These are phyloP conservation scores for Yamadazyma sp. DNA, from an alignment of 805 yeast genomes.

Conservation along the genomic window DNA sequence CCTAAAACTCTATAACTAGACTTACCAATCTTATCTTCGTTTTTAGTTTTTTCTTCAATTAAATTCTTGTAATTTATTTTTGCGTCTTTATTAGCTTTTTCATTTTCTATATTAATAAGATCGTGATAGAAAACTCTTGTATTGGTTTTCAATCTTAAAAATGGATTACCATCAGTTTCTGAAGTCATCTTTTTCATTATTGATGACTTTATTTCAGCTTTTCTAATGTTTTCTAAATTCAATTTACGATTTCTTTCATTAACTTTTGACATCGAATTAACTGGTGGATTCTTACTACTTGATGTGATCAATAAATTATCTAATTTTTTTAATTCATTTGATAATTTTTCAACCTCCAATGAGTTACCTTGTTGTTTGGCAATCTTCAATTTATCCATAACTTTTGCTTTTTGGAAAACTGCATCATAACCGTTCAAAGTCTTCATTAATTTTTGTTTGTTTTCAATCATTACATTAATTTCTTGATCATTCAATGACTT, in stretches of 20 bases:
- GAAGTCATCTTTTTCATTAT: slow-evolving; percentile 47
- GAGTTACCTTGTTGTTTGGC: slow-evolving; percentile 61
- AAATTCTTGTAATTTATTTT: slow-evolving; percentile 40
- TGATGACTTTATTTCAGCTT: slow-evolving; percentile 69
- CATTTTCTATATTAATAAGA: slow-evolving; percentile 54
- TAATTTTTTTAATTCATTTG: slow-evolving; percentile 40
- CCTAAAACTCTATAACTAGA: slow-evolving; percentile 60
- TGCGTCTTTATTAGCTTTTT: slow-evolving; percentile 55
- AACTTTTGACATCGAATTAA: slow-evolving; percentile 60
- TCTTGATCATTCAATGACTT: slow-evolving; percentile 69
- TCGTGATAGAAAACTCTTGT: slow-evolving; percentile 77
- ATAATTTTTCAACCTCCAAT: slow-evolving; percentile 21
- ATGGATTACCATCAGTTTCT: slow-evolving; percentile 68
- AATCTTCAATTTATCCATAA: slow-evolving; percentile 70
- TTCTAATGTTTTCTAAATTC: slow-evolving; percentile 72
- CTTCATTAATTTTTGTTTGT: slow-evolving; percentile 61
- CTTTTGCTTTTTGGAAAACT: slow-evolving; percentile 67
- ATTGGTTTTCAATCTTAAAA: slow-evolving; percentile 82
- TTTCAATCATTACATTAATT: slow-evolving; percentile 73
- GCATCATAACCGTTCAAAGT: slow-evolving; percentile 47
- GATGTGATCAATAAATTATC: slow-evolving; percentile 46
- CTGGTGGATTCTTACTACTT: slow-evolving; percentile 29
- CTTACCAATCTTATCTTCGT: slow-evolving; percentile 43
- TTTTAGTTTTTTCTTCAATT: slow-evolving; percentile 40
- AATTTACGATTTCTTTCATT: slow-evolving; percentile 83